phyloP scores from a whole-genome alignment of 257 asterid species.

The Henckelia pumila region DNA sequence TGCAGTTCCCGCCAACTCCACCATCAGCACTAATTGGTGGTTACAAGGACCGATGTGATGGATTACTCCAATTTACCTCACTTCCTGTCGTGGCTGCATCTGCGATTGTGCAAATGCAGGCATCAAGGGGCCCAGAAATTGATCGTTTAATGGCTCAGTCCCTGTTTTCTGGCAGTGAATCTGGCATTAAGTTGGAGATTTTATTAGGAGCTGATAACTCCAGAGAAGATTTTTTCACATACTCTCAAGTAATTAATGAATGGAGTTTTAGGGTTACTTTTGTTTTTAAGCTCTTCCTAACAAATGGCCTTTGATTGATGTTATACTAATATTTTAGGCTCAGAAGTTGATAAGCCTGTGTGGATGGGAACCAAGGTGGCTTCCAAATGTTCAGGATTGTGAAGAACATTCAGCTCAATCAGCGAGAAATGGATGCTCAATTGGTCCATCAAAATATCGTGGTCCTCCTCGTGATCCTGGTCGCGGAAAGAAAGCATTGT shows the following conservation, averaged over 20 bases:
- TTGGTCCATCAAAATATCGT: conserved; percentile 61
- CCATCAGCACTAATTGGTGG: conserved; percentile 98
- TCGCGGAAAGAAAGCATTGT: conserved; percentile 76
- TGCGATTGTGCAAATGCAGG: conserved; percentile 74
- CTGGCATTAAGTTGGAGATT: conserved; percentile 65
- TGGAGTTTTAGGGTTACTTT: conserved; percentile 20
- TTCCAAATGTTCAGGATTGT: conserved; percentile 95
- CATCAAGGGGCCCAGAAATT: conserved; percentile 73
- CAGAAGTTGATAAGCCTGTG: conserved; percentile 94
- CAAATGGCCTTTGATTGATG: conserved; percentile 14
- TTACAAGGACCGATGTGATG: conserved; percentile 96
- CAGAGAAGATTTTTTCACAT: conserved; percentile 67
- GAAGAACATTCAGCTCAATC: conserved; percentile 99
- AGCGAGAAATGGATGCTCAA: conserved; percentile 85
- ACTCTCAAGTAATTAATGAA: conserved; percentile 65
- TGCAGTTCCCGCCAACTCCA: conserved; percentile 99
- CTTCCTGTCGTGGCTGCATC: conserved; percentile 83
- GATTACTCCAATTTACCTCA: conserved; percentile 87
- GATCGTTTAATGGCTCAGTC: conserved; percentile 80
- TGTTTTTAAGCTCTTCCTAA: conserved; percentile 1
- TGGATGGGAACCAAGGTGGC: conserved; percentile 99
- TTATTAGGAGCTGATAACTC: conserved; percentile 55
- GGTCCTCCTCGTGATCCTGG: conserved; percentile 73
- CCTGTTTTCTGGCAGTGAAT: conserved; percentile 65
- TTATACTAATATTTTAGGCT: conserved; percentile 51